A percentile compares a stretch with the other conserved stretches of the same genome.
Conservation (phyloP, 2,329 filamentous ascomycete genomes). For the Curvularia spicifera region DNA sequence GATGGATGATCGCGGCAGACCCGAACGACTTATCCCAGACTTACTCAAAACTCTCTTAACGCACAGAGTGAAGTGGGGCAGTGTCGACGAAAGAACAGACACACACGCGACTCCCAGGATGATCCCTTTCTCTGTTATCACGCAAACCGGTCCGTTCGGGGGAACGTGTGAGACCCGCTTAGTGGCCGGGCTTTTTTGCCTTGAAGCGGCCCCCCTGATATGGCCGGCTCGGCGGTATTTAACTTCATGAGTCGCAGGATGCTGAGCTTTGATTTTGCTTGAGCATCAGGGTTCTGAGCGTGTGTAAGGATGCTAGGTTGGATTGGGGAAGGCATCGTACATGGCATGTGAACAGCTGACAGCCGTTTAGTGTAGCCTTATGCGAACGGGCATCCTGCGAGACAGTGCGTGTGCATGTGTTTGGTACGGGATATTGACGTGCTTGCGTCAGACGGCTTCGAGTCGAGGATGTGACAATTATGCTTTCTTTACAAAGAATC, state of each 20-base stretch:
- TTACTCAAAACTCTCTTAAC: too few relatives aligned
- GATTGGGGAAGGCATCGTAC: background rate
- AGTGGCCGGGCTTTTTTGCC: background rate
- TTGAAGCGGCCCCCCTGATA: background rate
- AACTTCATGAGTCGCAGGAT: constrained; percentile 1
- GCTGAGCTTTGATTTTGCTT: background rate
- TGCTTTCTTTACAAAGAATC: background rate
- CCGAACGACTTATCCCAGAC: background rate
- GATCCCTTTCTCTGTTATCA: background rate
- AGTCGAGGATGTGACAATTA: background rate
- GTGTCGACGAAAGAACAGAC: background rate
- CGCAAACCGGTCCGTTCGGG: background rate
- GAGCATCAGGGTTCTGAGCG: background rate
- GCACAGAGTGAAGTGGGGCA: too few relatives aligned
- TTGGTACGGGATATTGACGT: constrained; percentile 3
- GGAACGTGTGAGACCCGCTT: background rate
- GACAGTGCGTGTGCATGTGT: background rate
- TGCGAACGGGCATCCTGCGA: background rate
- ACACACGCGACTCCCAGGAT: background rate
- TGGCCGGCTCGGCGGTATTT: background rate
- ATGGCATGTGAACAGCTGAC: background rate
- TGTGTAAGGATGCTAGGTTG: background rate
- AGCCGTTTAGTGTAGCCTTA: background rate
- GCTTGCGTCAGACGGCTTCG: background rate
- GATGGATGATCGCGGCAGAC: background rate